Evolutionary conservation across 106 monocot genomes (phyloP).

Genomic region (Dioscorea zingiberensis): DNA sequence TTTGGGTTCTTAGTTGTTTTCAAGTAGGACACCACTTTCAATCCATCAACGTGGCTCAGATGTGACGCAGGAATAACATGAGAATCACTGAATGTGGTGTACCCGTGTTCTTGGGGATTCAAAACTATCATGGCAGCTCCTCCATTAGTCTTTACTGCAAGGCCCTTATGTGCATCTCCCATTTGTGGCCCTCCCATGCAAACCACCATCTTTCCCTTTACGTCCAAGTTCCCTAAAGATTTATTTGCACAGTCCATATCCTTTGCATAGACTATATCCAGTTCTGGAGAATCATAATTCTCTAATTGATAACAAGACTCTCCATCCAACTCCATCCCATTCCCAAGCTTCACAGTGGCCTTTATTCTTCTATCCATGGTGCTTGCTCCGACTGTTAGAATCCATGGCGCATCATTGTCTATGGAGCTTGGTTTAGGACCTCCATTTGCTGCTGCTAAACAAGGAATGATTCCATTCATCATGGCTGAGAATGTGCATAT

Average conservation of each 20-base stretch:
- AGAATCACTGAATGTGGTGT: neutral
- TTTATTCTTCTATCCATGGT: neutral
- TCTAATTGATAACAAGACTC: slow-evolving; percentile 6
- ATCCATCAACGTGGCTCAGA: neutral
- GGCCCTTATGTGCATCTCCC: neutral
- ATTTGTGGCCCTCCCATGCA: neutral
- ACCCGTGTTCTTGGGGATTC: neutral
- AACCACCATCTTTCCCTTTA: slow-evolving; percentile 9
- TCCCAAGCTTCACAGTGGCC: slow-evolving; percentile 10
- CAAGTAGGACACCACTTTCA: neutral
- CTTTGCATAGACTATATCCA: neutral
- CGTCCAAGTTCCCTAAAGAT: neutral
- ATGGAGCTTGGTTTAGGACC: neutral
- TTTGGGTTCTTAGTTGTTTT: neutral
- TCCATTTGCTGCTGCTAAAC: neutral
- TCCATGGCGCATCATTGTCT: slow-evolving; percentile 11
- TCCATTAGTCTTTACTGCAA: neutral
- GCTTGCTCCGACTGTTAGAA: slow-evolving; percentile 10
- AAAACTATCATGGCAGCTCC: neutral
- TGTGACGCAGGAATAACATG: neutral
- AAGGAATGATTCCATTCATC: neutral
- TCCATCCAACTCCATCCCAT: slow-evolving; percentile 9
- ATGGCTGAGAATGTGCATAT: neutral
- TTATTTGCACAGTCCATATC: too few species aligned
- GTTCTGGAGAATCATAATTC: too few species aligned